Percentiles rank a stretch among this genome's conserved stretches.
These are phyloP conservation scores for Curvularia lunata DNA, from an alignment of 2,329 filamentous ascomycete species.

Conservation along the genomic window DNA sequence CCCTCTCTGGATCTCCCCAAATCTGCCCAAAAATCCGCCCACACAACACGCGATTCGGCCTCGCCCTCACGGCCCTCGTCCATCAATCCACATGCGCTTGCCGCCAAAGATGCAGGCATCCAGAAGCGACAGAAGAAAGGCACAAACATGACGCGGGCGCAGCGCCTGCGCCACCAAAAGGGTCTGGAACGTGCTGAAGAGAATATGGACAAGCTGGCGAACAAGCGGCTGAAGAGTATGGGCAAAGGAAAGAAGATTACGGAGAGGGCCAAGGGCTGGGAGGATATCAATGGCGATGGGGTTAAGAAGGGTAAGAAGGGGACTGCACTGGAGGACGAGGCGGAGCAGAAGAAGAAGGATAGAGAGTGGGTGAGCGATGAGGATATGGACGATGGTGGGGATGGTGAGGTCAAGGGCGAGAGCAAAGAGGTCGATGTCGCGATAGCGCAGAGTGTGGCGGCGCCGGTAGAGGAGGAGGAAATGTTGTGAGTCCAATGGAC, in stretches of 20 bases:
- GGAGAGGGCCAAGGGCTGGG: conserved; percentile 54
- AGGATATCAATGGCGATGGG: conserved; percentile 44
- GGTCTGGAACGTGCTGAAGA: conserved; percentile 62
- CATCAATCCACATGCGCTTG: conserved; percentile 62
- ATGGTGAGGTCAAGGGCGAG: conserved; percentile 18
- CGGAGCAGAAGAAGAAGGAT: conserved; percentile 20
- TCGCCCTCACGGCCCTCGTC: conserved; percentile 33
- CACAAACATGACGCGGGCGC: conserved; percentile 55
- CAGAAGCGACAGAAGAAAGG: conserved; percentile 68
- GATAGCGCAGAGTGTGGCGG: conserved; percentile 21
- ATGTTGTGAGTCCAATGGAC: conserved; percentile 27
- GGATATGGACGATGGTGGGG: conserved; percentile 41
- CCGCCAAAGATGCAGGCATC: conserved; percentile 72
- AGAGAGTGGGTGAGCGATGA: conserved; percentile 41
- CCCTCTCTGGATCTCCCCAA: conserved; percentile 75
- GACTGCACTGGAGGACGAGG: conserved; percentile 25
- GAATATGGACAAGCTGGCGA: conserved; percentile 61
- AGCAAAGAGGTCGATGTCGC: conserved; percentile 25
- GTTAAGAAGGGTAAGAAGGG: conserved; percentile 26
- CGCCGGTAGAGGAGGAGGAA: conserved; percentile 34
- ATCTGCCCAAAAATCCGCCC: conserved; percentile 62
- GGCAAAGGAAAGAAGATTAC: conserved; percentile 57
- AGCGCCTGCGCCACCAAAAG: conserved; percentile 56
- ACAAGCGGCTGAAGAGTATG: conserved; percentile 62
- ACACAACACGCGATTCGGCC: conserved; percentile 47